Evolutionary conservation across 208 protist genomes (phyloP), one percentile per base, ranked within the genome.

Genomic region (Crithidia brevicula): DNA sequence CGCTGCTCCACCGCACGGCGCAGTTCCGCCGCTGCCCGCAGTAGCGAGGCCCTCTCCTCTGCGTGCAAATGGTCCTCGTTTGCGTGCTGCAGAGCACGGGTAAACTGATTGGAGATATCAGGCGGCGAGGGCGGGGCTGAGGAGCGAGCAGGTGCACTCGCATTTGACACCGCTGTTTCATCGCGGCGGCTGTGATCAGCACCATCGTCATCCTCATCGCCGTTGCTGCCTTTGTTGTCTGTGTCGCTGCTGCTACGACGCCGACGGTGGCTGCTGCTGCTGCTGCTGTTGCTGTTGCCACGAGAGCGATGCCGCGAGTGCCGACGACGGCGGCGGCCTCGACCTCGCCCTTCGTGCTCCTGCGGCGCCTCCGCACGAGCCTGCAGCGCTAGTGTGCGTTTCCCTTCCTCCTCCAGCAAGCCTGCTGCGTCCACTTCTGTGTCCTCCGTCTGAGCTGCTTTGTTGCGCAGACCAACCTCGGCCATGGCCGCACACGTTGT

Each of bases 1-100:
- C 67, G 67, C 6, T 65, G 36, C 36, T 61, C 47, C 16, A 72
- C 10, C 20, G 57, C 28, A 27, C 49, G 56, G 8, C 67, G 57
- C 46, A 72, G 58, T 16, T 40, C 27, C 23, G 47, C 18, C 6
- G 59, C 45, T 3, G 50, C 23, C 16, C 49, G 8, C 36, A 52
- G 15, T 38, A 60, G 42, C 34, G 57, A 30, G 1, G 40, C 30
- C 1, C 36, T 25, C 5, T 47, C 54, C 9, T 43, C 7, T 6
- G 20, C n/a, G n/a, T 28, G 28, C 28, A 9, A 16, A 8, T 3
- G 52, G n/a, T 23, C 5, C 33, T 5, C 40, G 25, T 38, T 10
- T 15, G 27, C 16, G 66, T 61, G 60, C n/a, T 45, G 45, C 27
- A 56, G 20, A 22, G 47, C 60, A 7, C 47, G 60, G 5, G 33